Conservation (phyloP, 73 alveolate species). For the Paramecium tetraurelia region DNA sequence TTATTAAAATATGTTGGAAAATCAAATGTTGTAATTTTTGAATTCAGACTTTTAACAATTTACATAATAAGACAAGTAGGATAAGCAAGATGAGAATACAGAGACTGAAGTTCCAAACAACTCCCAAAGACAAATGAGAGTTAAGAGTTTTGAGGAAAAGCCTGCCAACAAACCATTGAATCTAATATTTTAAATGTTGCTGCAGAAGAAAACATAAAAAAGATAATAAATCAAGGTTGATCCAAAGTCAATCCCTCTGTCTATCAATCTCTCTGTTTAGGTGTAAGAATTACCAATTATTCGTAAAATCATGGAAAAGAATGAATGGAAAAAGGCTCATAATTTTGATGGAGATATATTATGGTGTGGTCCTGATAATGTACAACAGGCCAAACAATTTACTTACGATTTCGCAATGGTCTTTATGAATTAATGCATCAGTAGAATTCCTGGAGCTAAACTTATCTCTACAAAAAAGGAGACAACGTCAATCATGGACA, state of each 20-base stretch:
- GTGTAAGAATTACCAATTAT: conserved; percentile 41
- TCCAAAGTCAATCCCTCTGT: not conserved
- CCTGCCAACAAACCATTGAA: not conserved
- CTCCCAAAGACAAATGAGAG: not conserved
- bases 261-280: conserved; percentile 15
- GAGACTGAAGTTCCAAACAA: not conserved
- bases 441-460: conserved; percentile 76
- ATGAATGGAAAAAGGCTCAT: conserved; percentile 63
- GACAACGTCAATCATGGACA: conserved; percentile 67
- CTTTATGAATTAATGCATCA: not conserved
- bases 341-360: conserved; percentile 61
- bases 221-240: conserved; percentile 27
- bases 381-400: conserved; percentile 40
- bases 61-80: conserved; percentile 5
- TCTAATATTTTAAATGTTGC: not conserved
- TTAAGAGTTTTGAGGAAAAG: conserved; percentile 25
- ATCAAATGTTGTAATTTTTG: conserved; percentile 37
- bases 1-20: conserved; percentile 29
- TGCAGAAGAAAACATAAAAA: conserved; percentile 13
- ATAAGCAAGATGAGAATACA: not conserved
- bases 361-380: conserved; percentile 65
- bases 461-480: conserved; percentile 74
- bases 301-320: conserved; percentile 44
- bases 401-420: conserved; percentile 55
- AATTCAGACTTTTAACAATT: conserved; percentile 30